Percentiles rank a stretch among this genome's conserved stretches.
phyloP scores from a whole-genome alignment of 2,329 filamentous ascomycete species.

The Sarocladium oryzae region DNA sequence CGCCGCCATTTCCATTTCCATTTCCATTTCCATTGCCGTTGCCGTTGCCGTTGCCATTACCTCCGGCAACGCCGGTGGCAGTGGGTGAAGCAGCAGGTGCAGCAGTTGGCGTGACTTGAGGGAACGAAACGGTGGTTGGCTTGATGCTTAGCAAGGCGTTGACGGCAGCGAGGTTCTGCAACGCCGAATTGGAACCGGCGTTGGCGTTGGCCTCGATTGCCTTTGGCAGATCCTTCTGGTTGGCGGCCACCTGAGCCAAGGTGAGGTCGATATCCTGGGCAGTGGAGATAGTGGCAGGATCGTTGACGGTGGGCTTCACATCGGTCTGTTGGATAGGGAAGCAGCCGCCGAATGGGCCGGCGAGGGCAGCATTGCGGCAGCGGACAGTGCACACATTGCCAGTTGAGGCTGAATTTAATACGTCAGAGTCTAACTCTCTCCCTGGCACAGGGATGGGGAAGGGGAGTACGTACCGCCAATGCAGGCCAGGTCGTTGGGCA shows the following conservation, averaged over 20 bases:
- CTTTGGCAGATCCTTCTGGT: slow-evolving; percentile 41
- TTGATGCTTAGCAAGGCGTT: slow-evolving; percentile 25
- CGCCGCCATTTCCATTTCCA: slow-evolving; percentile 11
- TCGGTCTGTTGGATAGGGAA: slow-evolving; percentile 52
- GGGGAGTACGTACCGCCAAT: slow-evolving; percentile 37
- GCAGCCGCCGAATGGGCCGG: slow-evolving; percentile 52
- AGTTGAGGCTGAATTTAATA: slow-evolving; percentile 35
- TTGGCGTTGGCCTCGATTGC: slow-evolving; percentile 36
- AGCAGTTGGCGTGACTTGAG: slow-evolving; percentile 27
- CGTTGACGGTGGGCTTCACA: slow-evolving; percentile 32
- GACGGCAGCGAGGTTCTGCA: slow-evolving; percentile 29
- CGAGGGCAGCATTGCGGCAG: slow-evolving; percentile 51
- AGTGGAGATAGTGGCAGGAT: slow-evolving; percentile 38
- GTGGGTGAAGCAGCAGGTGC: slow-evolving; percentile 13
- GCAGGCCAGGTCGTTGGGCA: slow-evolving; percentile 44
- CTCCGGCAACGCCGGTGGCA: slow-evolving; percentile 9
- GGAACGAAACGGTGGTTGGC: slow-evolving; percentile 19
- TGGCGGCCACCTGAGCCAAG: slow-evolving; percentile 40
- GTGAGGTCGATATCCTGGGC: slow-evolving; percentile 37
- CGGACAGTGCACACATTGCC: slow-evolving; percentile 54
- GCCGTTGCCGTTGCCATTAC: slow-evolving; percentile 13
- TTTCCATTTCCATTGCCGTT: slow-evolving; percentile 9
- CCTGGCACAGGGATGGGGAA: not conserved
- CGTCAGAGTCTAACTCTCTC: not conserved
- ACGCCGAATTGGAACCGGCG: slow-evolving; percentile 24